phyloP scores from a whole-genome alignment of 768 basidiomycete genomes.

The Leccinum truebloodii region DNA sequence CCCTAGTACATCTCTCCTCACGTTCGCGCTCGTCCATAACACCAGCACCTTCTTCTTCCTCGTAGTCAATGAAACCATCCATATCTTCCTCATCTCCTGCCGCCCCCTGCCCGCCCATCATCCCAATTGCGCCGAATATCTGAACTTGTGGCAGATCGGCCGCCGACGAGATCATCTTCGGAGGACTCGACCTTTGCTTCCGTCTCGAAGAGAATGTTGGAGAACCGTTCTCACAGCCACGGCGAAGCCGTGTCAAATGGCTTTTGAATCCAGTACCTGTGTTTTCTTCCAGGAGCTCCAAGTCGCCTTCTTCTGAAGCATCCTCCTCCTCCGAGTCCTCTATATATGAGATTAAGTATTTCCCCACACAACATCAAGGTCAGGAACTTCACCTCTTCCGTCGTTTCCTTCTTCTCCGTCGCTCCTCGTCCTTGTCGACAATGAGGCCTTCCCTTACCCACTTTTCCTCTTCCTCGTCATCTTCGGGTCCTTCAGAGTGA shows the following conservation, averaged over 20 bases:
- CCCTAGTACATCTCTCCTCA: constrained; percentile 63
- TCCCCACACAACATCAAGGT: constrained; percentile 6
- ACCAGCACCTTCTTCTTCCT: constrained; percentile 80
- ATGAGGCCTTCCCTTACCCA: constrained; percentile 88
- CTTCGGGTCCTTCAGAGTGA: constrained; percentile 87
- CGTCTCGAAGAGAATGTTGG: constrained; percentile 66
- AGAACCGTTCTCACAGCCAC: constrained; percentile 72
- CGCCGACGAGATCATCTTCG: constrained; percentile 69
- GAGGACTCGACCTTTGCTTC: constrained; percentile 63
- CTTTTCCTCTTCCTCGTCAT: constrained; percentile 83
- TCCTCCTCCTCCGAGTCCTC: constrained; percentile 51
- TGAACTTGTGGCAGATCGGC: constrained; percentile 50
- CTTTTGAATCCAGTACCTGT: constrained; percentile 79
- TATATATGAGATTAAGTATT: constrained; percentile 24
- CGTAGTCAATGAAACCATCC: constrained; percentile 77
- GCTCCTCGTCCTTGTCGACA: constrained; percentile 76
- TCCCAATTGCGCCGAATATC: constrained; percentile 75
- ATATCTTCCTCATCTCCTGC: constrained; percentile 59
- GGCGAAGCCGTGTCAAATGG: constrained; percentile 72
- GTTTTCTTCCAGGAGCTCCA: constrained; percentile 84
- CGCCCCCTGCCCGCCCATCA: constrained; percentile 57
- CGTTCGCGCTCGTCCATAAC: constrained; percentile 75
- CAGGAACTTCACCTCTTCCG: constrained; percentile 53
- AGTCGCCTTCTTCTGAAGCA: constrained; percentile 80
- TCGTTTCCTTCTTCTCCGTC: constrained; percentile 60